Percentiles rank a stretch among this genome's conserved stretches.
These are phyloP conservation scores for Ceratocystiopsis brevicomis DNA, from an alignment of 2,329 filamentous ascomycete species.

Conservation along the genomic window DNA sequence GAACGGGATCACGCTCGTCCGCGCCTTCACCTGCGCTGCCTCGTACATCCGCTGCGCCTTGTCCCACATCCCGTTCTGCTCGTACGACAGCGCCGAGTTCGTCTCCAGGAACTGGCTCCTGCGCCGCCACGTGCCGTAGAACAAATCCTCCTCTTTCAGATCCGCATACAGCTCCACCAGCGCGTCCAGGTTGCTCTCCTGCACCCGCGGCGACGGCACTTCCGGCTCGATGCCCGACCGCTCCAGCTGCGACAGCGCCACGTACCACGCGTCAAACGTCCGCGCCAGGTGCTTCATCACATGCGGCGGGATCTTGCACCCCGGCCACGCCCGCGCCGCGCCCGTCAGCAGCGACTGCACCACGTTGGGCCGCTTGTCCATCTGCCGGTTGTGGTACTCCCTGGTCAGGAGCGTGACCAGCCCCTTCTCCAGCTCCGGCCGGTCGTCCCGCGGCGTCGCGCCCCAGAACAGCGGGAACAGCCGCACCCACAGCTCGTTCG, in stretches of 20 bases:
- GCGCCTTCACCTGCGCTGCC: conserved; percentile 86
- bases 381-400: conserved; percentile 85
- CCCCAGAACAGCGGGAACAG: conserved; percentile 93
- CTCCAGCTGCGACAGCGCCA: conserved; percentile 77
- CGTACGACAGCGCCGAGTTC: conserved; percentile 89
- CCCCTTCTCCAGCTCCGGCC: conserved; percentile 74
- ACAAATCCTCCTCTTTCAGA: conserved; percentile 87
- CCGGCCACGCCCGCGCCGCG: conserved; percentile 63
- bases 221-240: conserved; percentile 70
- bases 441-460: conserved; percentile 68
- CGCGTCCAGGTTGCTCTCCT: conserved; percentile 90
- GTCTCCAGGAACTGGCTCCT: conserved; percentile 94
- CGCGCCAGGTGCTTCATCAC: conserved; percentile 89
- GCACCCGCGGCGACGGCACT: conserved; percentile 63
- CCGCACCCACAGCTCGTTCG: conserved; percentile 76
- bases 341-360: conserved; percentile 83
- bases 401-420: conserved; percentile 83
- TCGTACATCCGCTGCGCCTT: conserved; percentile 97
- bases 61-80: conserved; percentile 99
- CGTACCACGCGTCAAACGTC: conserved; percentile 95
- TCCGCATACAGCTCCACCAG: conserved; percentile 83
- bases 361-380: conserved; percentile 89
- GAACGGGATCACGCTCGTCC: conserved; percentile 89
- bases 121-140: conserved; percentile 91
- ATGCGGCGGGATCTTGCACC: conserved; percentile 85